phyloP scores from a whole-genome alignment of 371 early-diverging fungal species.

The Mucor velutinosus region DNA sequence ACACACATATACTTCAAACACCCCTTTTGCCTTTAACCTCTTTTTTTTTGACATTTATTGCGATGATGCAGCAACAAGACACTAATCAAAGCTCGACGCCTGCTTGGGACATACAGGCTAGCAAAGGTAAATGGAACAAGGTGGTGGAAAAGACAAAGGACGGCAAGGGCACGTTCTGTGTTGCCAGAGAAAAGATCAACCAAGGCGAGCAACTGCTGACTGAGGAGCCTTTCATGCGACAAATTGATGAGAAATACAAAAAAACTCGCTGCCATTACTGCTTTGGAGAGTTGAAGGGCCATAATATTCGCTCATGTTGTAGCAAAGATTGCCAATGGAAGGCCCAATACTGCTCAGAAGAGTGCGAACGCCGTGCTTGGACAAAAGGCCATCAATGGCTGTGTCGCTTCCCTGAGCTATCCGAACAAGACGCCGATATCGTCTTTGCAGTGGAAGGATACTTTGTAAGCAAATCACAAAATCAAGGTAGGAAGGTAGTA shows the following conservation, averaged over 20 bases:
- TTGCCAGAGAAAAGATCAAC: neutral
- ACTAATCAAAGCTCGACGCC: conserved; percentile 11
- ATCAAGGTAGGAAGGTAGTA: neutral
- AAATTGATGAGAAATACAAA: neutral
- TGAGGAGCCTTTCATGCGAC: conserved; percentile 28
- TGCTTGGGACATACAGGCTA: conserved; percentile 1
- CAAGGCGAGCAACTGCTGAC: conserved; percentile 9
- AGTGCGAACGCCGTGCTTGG: conserved; percentile 22
- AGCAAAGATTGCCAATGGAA: conserved; percentile 14
- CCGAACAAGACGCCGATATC: neutral
- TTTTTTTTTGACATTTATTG: neutral
- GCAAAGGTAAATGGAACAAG: neutral
- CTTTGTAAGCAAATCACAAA: conserved; percentile 7
- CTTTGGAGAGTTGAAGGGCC: neutral
- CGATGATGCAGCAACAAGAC: neutral
- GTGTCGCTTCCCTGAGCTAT: conserved; percentile 21
- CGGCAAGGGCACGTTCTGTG: conserved; percentile 3
- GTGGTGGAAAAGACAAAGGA: neutral
- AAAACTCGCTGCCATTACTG: conserved; percentile 17
- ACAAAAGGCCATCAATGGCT: conserved; percentile 17
- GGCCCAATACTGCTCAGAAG: conserved; percentile 15
- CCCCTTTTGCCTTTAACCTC: neutral
- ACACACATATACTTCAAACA: no score
- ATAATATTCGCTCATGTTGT: neutral
- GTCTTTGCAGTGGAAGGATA: conserved; percentile 28